phyloP scores from a whole-genome alignment of 306 rosid genomes.

The Malus sylvestris region DNA sequence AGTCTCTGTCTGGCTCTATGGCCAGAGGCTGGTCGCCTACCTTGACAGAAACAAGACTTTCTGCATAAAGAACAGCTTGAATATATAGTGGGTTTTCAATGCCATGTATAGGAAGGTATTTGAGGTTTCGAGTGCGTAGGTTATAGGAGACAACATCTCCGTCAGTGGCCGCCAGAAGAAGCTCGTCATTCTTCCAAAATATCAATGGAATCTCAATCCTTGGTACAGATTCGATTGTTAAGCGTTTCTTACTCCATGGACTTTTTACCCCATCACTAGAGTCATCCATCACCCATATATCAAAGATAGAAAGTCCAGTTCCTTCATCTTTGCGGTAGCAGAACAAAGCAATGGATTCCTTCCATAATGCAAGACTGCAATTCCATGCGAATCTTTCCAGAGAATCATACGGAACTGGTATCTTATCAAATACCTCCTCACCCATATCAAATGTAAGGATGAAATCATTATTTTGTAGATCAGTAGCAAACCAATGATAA shows the following conservation, averaged over 20 bases:
- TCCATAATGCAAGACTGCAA: neutral
- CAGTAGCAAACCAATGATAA: neutral
- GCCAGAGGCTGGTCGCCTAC: neutral
- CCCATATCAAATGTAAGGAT: neutral
- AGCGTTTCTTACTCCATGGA: neutral
- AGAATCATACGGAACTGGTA: neutral
- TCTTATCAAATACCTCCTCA: neutral
- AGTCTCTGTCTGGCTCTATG: slow-evolving; percentile 43
- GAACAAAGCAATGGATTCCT: neutral
- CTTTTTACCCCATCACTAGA: neutral
- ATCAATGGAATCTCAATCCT: neutral
- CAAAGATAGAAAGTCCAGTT: neutral
- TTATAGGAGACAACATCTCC: neutral
- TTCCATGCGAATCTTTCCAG: neutral
- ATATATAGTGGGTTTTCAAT: neutral
- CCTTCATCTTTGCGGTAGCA: neutral
- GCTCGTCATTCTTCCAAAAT: neutral
- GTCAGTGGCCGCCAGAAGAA: neutral
- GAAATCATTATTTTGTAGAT: neutral
- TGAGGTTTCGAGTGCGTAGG: neutral
- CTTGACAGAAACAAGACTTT: neutral
- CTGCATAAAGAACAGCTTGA: neutral
- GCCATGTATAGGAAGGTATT: neutral
- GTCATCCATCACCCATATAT: neutral
- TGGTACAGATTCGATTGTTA: neutral